Conservation (phyloP, 805 yeast species). For the Ogataea philodendri region DNA sequence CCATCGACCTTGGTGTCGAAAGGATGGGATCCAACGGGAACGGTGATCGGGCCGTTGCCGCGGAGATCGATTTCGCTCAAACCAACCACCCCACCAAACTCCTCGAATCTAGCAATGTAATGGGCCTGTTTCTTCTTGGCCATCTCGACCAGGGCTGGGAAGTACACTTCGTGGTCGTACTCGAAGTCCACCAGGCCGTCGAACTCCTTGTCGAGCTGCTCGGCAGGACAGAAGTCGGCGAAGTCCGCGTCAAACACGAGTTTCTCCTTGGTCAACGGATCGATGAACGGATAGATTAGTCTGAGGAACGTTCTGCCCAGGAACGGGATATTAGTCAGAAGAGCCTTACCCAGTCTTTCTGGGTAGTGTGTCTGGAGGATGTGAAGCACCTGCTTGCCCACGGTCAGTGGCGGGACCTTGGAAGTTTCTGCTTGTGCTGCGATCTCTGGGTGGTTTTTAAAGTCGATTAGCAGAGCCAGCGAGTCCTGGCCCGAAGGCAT, state of each 20-base stretch:
- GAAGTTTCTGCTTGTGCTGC: constrained; percentile 51
- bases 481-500: constrained; percentile 98
- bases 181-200: constrained; percentile 86
- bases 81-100: constrained; percentile 73
- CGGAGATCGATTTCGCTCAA: constrained; percentile 81
- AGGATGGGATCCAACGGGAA: constrained; percentile 35
- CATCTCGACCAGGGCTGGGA: constrained; percentile 66
- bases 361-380: constrained; percentile 97
- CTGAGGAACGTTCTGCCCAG: constrained; percentile 90
- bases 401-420: constrained; percentile 83
- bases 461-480: constrained; percentile 86
- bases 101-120: constrained; percentile 66
- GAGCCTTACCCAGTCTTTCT: constrained; percentile 90
- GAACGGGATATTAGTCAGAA: constrained; percentile 90
- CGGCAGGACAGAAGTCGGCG: constrained; percentile 72
- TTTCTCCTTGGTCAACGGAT: constrained; percentile 92
- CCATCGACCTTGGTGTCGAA: constrained; percentile 7
- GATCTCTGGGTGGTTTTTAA: constrained; percentile 69
- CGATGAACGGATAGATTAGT: constrained; percentile 92
- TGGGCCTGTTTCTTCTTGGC: constrained; percentile 56
- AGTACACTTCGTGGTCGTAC: constrained; percentile 76
- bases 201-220: constrained; percentile 78
- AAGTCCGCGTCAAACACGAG: constrained; percentile 90
- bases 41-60: constrained; percentile 30
- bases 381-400: constrained; percentile 87